Evolutionary conservation across 1,284 basidiomycete species (phyloP).

Genomic region (Stygiomarasmius scandens): DNA sequence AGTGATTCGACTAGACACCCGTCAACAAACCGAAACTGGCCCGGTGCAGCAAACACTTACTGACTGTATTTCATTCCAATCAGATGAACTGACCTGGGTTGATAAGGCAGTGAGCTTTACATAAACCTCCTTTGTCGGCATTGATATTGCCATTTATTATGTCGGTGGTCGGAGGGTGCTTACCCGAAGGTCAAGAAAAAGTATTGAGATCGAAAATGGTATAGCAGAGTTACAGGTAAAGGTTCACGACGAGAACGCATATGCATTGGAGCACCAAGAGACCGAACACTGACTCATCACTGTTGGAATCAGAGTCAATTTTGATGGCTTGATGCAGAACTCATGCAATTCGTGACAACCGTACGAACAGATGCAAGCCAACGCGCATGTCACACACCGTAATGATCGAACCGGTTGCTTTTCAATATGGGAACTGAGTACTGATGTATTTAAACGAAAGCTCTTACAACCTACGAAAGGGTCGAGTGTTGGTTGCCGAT

Average conservation of each 20-base stretch:
- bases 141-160: neutral
- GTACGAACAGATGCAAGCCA: neutral
- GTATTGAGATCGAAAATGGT: neutral
- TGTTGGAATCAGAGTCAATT: neutral
- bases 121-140: neutral
- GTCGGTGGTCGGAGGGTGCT: neutral
- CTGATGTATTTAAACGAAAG: neutral
- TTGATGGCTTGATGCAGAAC: neutral
- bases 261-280: neutral
- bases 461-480: neutral
- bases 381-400: neutral
- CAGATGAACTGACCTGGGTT: constrained; percentile 3
- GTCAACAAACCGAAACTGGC: neutral
- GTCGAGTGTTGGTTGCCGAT: neutral
- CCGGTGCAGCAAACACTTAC: neutral
- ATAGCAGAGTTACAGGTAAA: neutral
- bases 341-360: neutral
- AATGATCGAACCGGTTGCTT: neutral
- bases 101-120: constrained; percentile 3
- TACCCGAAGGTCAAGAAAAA: neutral
- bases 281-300: neutral
- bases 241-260: neutral
- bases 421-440: neutral
- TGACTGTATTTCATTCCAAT: neutral
- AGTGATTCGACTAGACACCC: neutral